Conservation (phyloP, 1,139 yeast genomes). For the Debaryomycetaceae sp. region DNA sequence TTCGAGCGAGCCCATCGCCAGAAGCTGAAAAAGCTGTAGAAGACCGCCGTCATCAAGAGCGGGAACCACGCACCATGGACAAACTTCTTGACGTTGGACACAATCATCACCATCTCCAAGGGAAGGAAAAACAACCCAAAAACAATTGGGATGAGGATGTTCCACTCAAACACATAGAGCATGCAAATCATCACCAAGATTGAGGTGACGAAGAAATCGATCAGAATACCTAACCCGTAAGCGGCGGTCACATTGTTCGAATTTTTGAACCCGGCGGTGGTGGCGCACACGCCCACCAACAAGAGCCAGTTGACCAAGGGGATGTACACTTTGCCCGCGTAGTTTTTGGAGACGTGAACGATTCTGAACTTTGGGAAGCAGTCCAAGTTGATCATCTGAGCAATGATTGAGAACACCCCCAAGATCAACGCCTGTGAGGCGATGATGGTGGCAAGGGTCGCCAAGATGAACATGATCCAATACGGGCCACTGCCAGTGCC, state of each 20-base stretch:
- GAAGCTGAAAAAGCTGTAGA: conserved; percentile 28
- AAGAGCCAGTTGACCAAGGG: conserved; percentile 46
- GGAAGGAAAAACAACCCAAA: conserved; percentile 41
- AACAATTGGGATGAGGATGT: conserved; percentile 27
- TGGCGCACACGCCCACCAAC: conserved; percentile 45
- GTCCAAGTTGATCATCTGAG: conserved; percentile 50
- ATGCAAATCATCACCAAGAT: conserved; percentile 40
- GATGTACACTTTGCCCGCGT: conserved; percentile 48
- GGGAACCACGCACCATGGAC: conserved; percentile 63
- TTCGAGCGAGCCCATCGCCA: conserved; percentile 48
- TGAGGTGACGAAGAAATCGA: conserved; percentile 53
- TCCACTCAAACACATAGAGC: conserved; percentile 40
- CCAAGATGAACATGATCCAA: conserved; percentile 51
- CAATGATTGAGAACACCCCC: conserved; percentile 49
- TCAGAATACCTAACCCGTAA: conserved; percentile 54
- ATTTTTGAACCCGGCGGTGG: conserved; percentile 50
- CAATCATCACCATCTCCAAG: conserved; percentile 41
- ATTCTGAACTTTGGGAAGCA: conserved; percentile 49
- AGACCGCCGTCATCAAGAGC: conserved; percentile 32
- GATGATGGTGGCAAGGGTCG: conserved; percentile 52
- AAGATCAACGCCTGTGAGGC: conserved; percentile 59
- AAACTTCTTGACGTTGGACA: conserved; percentile 47
- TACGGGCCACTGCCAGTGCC: conserved; percentile 37
- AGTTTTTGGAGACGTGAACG: conserved; percentile 38
- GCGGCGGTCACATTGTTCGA: conserved; percentile 53